These are phyloP conservation scores for Bullera alba DNA, from an alignment of 768 basidiomycete species.

Conservation along the genomic window DNA sequence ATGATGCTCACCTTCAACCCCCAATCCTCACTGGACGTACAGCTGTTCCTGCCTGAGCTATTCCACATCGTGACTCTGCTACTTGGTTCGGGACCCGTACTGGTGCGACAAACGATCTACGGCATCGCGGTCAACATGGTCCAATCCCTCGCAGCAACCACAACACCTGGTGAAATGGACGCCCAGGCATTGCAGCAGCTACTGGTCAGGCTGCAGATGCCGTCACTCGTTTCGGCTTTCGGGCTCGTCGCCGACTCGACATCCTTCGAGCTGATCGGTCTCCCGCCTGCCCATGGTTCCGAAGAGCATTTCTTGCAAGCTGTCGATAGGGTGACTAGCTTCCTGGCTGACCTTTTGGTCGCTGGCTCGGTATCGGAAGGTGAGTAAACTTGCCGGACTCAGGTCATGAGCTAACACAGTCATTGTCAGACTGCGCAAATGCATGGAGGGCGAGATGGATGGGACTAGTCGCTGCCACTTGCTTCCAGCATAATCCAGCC, in stretches of 20 bases:
- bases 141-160: slow-evolving; percentile 62
- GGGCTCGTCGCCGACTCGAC: slow-evolving; percentile 61
- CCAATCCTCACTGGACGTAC: slow-evolving; percentile 58
- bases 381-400: slow-evolving; percentile 53
- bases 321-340: slow-evolving; percentile 59
- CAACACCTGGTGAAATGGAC: slow-evolving; percentile 27
- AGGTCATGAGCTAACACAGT: neutral
- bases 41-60: slow-evolving; percentile 75
- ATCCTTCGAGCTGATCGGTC: slow-evolving; percentile 67
- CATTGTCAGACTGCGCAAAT: slow-evolving; percentile 52
- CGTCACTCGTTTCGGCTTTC: slow-evolving; percentile 61
- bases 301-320: slow-evolving; percentile 54
- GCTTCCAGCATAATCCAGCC: slow-evolving; percentile 80
- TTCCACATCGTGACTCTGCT: slow-evolving; percentile 72
- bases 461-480: slow-evolving; percentile 76
- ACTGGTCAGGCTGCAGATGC: slow-evolving; percentile 57
- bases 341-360: slow-evolving; percentile 61
- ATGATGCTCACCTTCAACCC: slow-evolving; percentile 65
- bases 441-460: slow-evolving; percentile 92
- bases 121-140: slow-evolving; percentile 74
- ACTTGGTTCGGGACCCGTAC: slow-evolving; percentile 63
- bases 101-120: slow-evolving; percentile 72
- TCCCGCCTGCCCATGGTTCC: slow-evolving; percentile 25
- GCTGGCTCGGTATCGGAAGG: slow-evolving; percentile 64
- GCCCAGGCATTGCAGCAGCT: slow-evolving; percentile 52